Base-by-base conservation (phyloP, 257 asterid genomes). In the Capsicum pubescens region DNA sequence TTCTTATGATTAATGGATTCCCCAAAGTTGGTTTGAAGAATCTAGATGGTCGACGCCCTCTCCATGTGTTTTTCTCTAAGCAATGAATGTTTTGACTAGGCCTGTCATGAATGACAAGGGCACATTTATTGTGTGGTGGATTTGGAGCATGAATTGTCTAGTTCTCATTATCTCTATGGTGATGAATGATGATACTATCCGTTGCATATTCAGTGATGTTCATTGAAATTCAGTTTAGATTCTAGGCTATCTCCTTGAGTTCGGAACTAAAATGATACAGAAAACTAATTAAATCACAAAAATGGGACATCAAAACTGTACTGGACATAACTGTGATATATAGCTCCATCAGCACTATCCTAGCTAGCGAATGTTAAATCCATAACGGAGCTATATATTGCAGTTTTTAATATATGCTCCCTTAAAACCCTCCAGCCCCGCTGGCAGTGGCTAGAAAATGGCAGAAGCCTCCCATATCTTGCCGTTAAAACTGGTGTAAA, bases 91-190 rank as follows among this genome's bases (percentile, higher is more conserved):
- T 71, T 26, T 21, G 61, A 7, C 48, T 26, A 57, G 8, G 48
- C 32, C 81, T 14, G 26, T 32, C 48, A 77, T 54, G 64, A 77
- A 54, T 77, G 64, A 54, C 0, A 0, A 32, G 8, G 8, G 17
- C 9, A 77, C 26, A 54, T 77, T 7, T 50, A 56, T 21, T 50
- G 46, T 60, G 44, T 74, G 46, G 46, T 76, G 61, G 21, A 52
- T 50, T 74, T 76, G 21, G 81, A 76, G 14, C 21, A 50, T 52
- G 81, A 52, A 15, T 21, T 76, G 61, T 14, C 21, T 76, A 50
- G 50, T 54, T 54, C 50, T 77, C 82, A 77, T 64, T 32, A 52
- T 32, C 10, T 8, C 16, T 54, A 26, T 54, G 50, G 63, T 54
- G 82, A 14, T 52, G 32, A 26, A 26, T 26, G 32, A 26, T 26